Evolutionary conservation across 2,329 filamentous ascomycete genomes (phyloP).

Genomic region (Truncatella angustata): DNA sequence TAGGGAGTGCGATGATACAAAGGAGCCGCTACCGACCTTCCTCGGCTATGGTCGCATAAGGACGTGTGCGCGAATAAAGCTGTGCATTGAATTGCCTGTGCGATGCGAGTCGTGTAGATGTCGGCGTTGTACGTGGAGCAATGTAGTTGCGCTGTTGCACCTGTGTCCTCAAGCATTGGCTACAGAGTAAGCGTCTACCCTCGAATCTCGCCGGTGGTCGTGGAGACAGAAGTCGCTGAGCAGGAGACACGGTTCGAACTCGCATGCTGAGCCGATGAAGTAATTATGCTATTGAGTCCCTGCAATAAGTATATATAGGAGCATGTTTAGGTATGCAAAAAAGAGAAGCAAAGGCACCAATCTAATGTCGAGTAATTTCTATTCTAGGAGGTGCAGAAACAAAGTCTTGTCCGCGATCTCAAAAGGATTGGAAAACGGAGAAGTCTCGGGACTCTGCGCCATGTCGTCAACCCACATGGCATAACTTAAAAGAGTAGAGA

Average conservation of each 20-base stretch:
- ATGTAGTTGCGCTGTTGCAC: background rate
- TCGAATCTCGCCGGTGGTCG: background rate
- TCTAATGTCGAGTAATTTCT: background rate
- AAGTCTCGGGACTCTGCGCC: background rate
- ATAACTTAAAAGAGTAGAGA: no score
- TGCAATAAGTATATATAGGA: background rate
- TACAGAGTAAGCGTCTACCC: conserved; percentile 7
- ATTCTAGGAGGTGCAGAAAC: background rate
- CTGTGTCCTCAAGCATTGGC: background rate
- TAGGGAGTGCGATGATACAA: background rate
- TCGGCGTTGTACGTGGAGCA: background rate
- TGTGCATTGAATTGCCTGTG: no score
- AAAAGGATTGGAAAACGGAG: background rate
- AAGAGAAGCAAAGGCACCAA: background rate
- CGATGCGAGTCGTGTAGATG: no score
- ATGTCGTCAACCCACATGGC: no score
- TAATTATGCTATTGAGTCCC: background rate
- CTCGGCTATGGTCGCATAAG: conserved; percentile 9
- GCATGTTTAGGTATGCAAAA: background rate
- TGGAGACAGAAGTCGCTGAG: conserved; percentile 8
- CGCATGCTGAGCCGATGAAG: no score
- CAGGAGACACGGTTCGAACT: conserved; percentile 1
- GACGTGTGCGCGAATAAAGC: conserved; percentile 1
- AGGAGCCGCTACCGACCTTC: conserved; percentile 6
- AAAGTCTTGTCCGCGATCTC: background rate